Evolutionary conservation across 129 eudicot genomes (phyloP).

Genomic region (Gnaphalium uliginosum): DNA sequence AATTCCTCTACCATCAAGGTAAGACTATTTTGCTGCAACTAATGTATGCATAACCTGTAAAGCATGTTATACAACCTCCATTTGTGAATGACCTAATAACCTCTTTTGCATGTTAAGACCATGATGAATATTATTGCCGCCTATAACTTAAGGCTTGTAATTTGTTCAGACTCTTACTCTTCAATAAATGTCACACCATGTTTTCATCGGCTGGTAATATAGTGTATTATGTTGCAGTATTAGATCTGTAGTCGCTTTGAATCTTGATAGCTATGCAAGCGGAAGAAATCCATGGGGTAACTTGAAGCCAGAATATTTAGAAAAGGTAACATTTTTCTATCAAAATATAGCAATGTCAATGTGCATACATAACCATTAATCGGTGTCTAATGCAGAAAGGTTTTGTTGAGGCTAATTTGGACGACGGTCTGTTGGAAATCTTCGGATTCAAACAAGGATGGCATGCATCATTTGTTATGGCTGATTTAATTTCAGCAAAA

Average conservation of each 20-base stretch:
- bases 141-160: constrained; percentile 5
- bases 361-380: not conserved
- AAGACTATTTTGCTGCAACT: not conserved
- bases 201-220: not conserved
- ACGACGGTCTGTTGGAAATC: constrained; percentile 84
- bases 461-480: constrained; percentile 99
- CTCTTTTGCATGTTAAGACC: not conserved
- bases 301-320: constrained; percentile 74
- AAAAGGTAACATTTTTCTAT: constrained; percentile 52
- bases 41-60: not conserved
- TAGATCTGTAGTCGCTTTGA: constrained; percentile 77
- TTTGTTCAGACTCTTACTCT: not conserved
- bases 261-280: constrained; percentile 86
- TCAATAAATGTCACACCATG: not conserved
- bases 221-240: constrained; percentile 44
- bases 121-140: not conserved
- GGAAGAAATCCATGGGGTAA: constrained; percentile 96
- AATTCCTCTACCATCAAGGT: constrained; percentile 67
- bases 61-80: not conserved
- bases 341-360: not conserved
- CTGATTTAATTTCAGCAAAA: constrained; percentile 82
- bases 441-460: constrained; percentile 98
- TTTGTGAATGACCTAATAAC: not conserved
- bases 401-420: constrained; percentile 84
- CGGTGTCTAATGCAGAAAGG: constrained; percentile 62